Base-by-base conservation (phyloP, 805 yeast genomes). In the Wickerhamomyces sydowiorum region DNA sequence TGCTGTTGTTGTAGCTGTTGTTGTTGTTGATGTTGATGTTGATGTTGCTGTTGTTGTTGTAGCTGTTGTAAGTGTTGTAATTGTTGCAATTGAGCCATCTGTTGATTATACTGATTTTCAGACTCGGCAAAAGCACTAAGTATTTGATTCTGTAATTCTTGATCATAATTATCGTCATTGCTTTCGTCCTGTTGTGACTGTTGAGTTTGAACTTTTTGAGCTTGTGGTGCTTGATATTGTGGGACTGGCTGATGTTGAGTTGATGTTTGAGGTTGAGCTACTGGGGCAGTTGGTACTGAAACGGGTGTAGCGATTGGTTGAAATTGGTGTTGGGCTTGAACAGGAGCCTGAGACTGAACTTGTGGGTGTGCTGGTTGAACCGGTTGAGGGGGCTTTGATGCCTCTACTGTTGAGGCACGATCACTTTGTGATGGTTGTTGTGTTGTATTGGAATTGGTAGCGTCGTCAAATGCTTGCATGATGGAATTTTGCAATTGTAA, bases 401-500 rank as follows among this genome's bases (percentile, higher is more conserved):
- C 30, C 15, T 28, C 7, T 12, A 9, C 29, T 27, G 10, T 27
- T 27, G 29, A 27, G n/a, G 28, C n/a, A n/a, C n/a, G n/a, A n/a
- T n/a, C n/a, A n/a, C n/a, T n/a, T 10, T 25, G 9, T 7, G 28
- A 10, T 6, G 28, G 28, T 25, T 6, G 28, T 25, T 25, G 28
- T 24, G 27, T 12, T 24, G 40, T 41, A 21, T 37, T 43, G 21
- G 40, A 36, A 14, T 41, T 45, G n/a, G 29, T 32, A 27, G 20
- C 36, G 38, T 50, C 34, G 34, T 33, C 18, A 27, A 49, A 46
- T 2, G 45, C 52, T 29, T 44, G 39, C 13, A 49, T 14, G 13
- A 49, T 47, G 33, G 47, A 48, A n/a, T 44, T 47, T 18, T 49
- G 51, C 7, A 49, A 33, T 25, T 49, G 44, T 25, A 50, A 47